Base-by-base conservation (phyloP, 2,329 filamentous ascomycete species). In the Arthrobotrys musiformis region DNA sequence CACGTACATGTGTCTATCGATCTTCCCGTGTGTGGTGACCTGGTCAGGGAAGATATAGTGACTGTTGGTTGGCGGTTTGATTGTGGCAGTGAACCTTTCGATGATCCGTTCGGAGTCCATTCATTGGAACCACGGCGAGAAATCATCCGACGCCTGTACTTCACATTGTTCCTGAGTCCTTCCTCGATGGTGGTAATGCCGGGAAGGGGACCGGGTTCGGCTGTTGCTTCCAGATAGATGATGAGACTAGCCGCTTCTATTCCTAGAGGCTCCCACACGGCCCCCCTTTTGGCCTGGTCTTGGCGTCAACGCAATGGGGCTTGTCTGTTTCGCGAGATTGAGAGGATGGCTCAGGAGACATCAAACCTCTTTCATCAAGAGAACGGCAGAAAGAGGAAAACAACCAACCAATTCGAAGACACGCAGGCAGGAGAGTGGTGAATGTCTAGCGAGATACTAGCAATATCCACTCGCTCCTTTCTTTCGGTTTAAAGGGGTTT, bases 221-320 rank as follows among this genome's bases (percentile, higher is more conserved):
- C 37, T 76, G 72, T 68, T 64, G 56, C 56, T 70, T 63, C 72
- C 72, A 58, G 63, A 61, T 68, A 22, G 30, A 37, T 40, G 44
- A 54, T 52, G 56, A 50, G 37, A 48, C 61, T 73, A 66, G 61
- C 69, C 69, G 60, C 69, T 73, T 66, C 60, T 46, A 69, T 66
- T 66, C 28, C 24, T 37, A 52, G 58, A 72, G 37, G 28, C 52
- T 58, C 24, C 56, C 68, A 64, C 68, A 64, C 68, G 48, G 42
- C 40, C 52, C 50, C 60, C 61, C 40, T 68, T 68, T 68, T 52
- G 42, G 58, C 19, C 46, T 40, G 46, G 17, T n/a, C 70, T 74
- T 73, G 69, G 61, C 50, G 22, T 19, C 52, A 62, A 74, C 58
- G 54, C 70, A 58, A 46, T 62, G 33, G 60, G 69, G 61, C 69